A percentile compares a stretch with the other conserved stretches of the same genome.
Conservation (phyloP, 1,139 yeast species). For the Sugiyamaella grinbergsii region DNA sequence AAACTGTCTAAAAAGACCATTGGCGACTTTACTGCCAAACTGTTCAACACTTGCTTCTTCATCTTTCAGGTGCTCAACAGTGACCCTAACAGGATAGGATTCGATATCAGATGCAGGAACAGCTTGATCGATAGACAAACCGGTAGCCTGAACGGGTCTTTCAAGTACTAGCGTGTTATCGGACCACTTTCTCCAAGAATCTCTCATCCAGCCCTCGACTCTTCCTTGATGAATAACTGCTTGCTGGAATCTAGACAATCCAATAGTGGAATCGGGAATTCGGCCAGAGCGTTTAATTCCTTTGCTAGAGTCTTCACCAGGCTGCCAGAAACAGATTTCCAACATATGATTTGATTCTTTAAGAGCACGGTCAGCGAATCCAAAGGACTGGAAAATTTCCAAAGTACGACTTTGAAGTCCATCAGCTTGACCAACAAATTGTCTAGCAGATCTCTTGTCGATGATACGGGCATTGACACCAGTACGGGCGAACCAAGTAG, state of each 20-base stretch:
- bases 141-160: conserved; percentile 40
- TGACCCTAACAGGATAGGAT: conserved; percentile 42
- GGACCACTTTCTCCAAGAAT: conserved; percentile 40
- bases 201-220: conserved; percentile 41
- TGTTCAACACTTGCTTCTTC: conserved; percentile 38
- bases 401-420: conserved; percentile 44
- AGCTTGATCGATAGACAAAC: conserved; percentile 36
- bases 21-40: conserved; percentile 36
- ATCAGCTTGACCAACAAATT: conserved; percentile 47
- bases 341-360: conserved; percentile 42
- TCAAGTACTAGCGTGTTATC: conserved; percentile 37
- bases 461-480: conserved; percentile 41
- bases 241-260: conserved; percentile 43
- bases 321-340: conserved; percentile 35
- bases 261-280: conserved; percentile 41
- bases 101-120: conserved; percentile 32
- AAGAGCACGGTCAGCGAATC: conserved; percentile 42
- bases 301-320: conserved; percentile 23
- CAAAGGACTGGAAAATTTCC: conserved; percentile 43
- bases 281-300: conserved; percentile 36
- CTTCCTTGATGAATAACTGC: conserved; percentile 44
- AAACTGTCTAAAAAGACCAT: conserved; percentile 43
- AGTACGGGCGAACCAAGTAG: conserved; percentile 43
- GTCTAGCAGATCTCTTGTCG: conserved; percentile 41
- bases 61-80: conserved; percentile 34